Percentiles rank a stretch among this genome's conserved stretches.
These are phyloP conservation scores for Helianthus annuus DNA, from an alignment of 129 eudicot genomes.

Conservation along the genomic window HanXRQr2.0-SUNRISE NC_035434.2:64625397-64625896, in stretches of 20 bases:
- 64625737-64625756: constrained; percentile 35
- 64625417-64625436: no score
- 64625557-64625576: neutral
- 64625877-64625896: constrained; percentile 38
- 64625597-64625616: constrained; percentile 32
- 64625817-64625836: constrained; percentile 46
- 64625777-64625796: constrained; percentile 44
- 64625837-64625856: constrained; percentile 12
- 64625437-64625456: neutral
- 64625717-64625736: constrained; percentile 31
- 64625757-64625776: constrained; percentile 55
- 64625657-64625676: constrained; percentile 25
- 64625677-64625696: constrained; percentile 38
- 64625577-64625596: constrained; percentile 24
- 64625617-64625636: constrained; percentile 33
- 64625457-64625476: no score
- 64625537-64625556: neutral
- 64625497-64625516: constrained; percentile 14
- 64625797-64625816: constrained; percentile 55
- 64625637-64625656: constrained; percentile 26
- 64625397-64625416: no score
- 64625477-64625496: no score
- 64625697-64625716: constrained; percentile 35
- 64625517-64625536: neutral
- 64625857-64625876: constrained; percentile 41